Evolutionary conservation across 352 stramenopile species (phyloP), one percentile per base, ranked within the genome.

Genomic region (Globisporangium cederbergense): DNA sequence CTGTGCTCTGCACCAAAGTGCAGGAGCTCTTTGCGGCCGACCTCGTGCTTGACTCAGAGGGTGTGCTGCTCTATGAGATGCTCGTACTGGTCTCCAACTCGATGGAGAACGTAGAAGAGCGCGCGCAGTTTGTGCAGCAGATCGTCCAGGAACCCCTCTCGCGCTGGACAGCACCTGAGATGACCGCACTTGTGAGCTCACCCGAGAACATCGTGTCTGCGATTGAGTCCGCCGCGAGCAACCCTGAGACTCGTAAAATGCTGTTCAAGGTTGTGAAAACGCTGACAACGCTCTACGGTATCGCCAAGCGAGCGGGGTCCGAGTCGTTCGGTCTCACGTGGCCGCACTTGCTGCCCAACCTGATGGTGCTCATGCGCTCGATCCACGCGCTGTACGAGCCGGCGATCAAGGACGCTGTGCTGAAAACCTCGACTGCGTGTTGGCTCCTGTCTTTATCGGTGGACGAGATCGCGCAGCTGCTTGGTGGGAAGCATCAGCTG

Each of bases 11-110:
- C 63, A 69, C 77, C 0, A 87, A 91, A 62, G 83, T 83, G 0
- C 75, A 90, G 42, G 75, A 88, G 54, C 60, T 93, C n/a, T 93
- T 93, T 62, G 77, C 79, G 38, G 66, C 68, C 0, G 83, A 90
- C 72, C 73, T 72, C 20, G 85, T 93, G n/a, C 74, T 88, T 14
- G 85, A 93, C 20, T 85, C 81, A 0, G 85, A 93, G 67, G 79
- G 79, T 32, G 81, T 93, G 3, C 73, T 93, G 62, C 68, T 93
- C 9, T 93, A 93, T 43, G 85, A 93, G 47, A 91, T 93, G 78
- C 68, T 93, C 7, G 81, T 93, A 43, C 56, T 93, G 14, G 85
- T 93, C 9, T 91, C 85, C 2, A 91, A 90, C 59, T 93, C 85
- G 36, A 88, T 93, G 75, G 68, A 77, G 36, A 91, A 76, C 34